Evolutionary conservation across 225 moss, liverwort and hornwort species (phyloP).

Genomic region (Antitrichia curtipendula): DNA sequence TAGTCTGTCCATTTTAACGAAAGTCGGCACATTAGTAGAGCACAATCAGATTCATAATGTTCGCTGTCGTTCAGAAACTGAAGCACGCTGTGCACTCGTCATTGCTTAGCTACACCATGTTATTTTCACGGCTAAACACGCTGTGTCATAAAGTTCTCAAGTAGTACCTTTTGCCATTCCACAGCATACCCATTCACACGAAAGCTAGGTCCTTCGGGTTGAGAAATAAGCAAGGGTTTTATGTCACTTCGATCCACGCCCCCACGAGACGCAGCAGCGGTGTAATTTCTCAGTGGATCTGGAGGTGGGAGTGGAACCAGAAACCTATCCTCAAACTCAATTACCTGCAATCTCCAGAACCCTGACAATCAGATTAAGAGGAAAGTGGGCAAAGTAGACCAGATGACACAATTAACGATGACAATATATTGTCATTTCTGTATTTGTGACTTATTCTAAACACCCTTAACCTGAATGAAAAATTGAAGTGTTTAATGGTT

Average conservation of each 20-base stretch:
- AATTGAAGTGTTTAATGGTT: background rate
- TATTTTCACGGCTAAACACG: background rate
- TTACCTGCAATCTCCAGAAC: constrained; percentile 18
- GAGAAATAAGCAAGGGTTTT: constrained; percentile 67
- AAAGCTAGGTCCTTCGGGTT: constrained; percentile 91
- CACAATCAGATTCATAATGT: background rate
- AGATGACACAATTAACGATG: background rate
- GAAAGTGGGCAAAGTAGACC: background rate
- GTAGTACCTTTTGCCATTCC: constrained; percentile 80
- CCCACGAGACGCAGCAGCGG: constrained; percentile 64
- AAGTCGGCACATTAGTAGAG: background rate
- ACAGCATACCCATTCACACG: constrained; percentile 86
- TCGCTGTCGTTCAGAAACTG: background rate
- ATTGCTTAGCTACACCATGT: background rate
- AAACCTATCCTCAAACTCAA: constrained; percentile 67
- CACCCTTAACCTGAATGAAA: background rate
- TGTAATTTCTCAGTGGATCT: constrained; percentile 82
- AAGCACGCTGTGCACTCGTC: background rate
- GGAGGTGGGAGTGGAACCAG: constrained; percentile 77
- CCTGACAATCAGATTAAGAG: background rate
- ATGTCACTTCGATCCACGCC: constrained; percentile 71
- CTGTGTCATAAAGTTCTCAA: background rate
- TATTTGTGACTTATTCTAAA: background rate
- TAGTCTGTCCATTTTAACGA: background rate
- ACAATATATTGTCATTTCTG: background rate